These are phyloP conservation scores for Podospora pseudoanserina DNA, from an alignment of 495 filamentous ascomycete genomes.

Conservation along the genomic window DNA sequence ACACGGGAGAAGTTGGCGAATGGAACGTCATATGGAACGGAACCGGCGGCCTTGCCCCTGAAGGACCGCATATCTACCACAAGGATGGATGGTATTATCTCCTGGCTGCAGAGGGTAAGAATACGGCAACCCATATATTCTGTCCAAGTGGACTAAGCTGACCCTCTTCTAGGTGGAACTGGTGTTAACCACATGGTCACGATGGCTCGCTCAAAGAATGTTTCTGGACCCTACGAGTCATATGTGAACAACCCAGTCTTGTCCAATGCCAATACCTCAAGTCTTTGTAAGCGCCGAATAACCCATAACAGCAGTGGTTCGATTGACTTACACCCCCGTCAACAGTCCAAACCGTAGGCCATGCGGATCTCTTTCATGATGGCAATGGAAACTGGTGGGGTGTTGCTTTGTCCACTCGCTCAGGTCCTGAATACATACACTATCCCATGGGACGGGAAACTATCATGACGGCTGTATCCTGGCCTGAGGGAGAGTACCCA, in stretches of 20 bases:
- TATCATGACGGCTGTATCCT: slow-evolving; percentile 51
- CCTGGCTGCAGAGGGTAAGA: slow-evolving; percentile 54
- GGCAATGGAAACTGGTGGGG: slow-evolving; percentile 50
- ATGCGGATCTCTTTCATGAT: slow-evolving; percentile 53
- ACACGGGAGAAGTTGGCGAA: slow-evolving; percentile 36
- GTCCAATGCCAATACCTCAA: slow-evolving; percentile 49
- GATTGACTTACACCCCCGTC: not conserved
- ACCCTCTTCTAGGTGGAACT: slow-evolving; percentile 42
- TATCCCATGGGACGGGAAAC: slow-evolving; percentile 62
- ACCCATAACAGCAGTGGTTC: not conserved
- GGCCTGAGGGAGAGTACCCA: slow-evolving; percentile 43
- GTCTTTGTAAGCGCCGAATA: slow-evolving; percentile 33
- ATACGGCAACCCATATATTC: not conserved
- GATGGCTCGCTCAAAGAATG: slow-evolving; percentile 47
- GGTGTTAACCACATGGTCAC: slow-evolving; percentile 52
- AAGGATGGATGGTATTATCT: slow-evolving; percentile 64
- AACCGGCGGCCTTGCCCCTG: slow-evolving; percentile 48
- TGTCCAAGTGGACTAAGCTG: not conserved
- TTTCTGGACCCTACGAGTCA: slow-evolving; percentile 55
- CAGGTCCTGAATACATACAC: slow-evolving; percentile 42
- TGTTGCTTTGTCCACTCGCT: slow-evolving; percentile 46
- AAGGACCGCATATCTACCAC: slow-evolving; percentile 63
- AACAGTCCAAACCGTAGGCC: slow-evolving; percentile 50
- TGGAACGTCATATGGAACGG: slow-evolving; percentile 44
- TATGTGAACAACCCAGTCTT: slow-evolving; percentile 52